These are phyloP conservation scores for Choiromyces venosus DNA, from an alignment of 495 filamentous ascomycete genomes.

Conservation along the genomic window DNA sequence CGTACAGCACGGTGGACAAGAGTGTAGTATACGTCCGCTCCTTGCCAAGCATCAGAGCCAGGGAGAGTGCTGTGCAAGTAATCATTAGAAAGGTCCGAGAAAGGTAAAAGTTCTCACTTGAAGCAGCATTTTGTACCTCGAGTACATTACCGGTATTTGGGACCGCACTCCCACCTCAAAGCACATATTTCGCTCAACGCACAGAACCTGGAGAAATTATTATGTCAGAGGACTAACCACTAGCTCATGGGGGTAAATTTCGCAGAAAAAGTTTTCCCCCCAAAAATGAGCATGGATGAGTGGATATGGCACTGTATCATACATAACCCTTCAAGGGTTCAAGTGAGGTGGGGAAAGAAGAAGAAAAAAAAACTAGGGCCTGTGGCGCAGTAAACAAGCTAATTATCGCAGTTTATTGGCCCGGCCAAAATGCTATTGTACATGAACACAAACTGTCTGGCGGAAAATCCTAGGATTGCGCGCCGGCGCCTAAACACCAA, in stretches of 20 bases:
- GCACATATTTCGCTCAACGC: neutral
- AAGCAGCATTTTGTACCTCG: neutral
- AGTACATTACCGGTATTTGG: neutral
- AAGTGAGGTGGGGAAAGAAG: neutral
- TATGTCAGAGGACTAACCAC: neutral
- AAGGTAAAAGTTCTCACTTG: neutral
- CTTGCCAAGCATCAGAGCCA: neutral
- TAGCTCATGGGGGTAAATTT: neutral
- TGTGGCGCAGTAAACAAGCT: neutral
- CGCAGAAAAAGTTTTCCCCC: neutral
- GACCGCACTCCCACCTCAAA: neutral
- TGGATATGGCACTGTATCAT: neutral
- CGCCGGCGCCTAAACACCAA: neutral
- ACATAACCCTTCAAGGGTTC: neutral
- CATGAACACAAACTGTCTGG: neutral
- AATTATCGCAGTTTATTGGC: neutral
- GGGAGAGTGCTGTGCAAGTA: neutral
- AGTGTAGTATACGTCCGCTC: neutral
- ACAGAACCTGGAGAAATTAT: neutral
- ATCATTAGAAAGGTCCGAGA: neutral
- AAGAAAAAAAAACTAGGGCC: neutral
- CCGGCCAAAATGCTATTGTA: neutral
- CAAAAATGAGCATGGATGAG: neutral
- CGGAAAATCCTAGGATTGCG: neutral
- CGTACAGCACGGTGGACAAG: neutral